Evolutionary conservation across 73 alveolate genomes (phyloP).

Genomic region (Tetrahymena elliotti): DNA sequence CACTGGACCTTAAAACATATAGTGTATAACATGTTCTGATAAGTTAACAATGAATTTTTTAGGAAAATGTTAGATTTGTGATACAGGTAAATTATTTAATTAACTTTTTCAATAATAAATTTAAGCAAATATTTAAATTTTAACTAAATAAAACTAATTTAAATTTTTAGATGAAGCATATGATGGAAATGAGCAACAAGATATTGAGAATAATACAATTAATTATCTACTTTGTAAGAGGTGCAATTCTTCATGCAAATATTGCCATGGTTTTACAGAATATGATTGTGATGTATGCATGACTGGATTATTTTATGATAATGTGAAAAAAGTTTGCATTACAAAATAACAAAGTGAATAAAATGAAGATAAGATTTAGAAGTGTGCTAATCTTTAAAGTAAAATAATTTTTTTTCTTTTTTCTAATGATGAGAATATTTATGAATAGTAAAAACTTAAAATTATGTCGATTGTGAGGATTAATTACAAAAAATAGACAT

Average conservation of each 20-base stretch:
- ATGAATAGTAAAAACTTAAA: background rate
- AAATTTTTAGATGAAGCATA: background rate
- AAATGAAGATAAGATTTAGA: too few relatives aligned
- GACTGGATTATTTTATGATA: background rate
- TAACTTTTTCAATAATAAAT: background rate
- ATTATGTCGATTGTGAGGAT: background rate
- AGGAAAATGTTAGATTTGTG: background rate
- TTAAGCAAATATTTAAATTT: too few relatives aligned
- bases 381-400: background rate
- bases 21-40: background rate
- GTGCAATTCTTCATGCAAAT: background rate
- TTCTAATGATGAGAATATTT: too few relatives aligned
- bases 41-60: background rate
- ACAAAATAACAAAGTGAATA: background rate
- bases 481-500: background rate
- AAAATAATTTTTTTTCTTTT: too few relatives aligned
- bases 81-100: background rate
- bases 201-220: too few relatives aligned
- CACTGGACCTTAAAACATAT: background rate
- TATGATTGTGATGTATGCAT: background rate
- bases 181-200: background rate
- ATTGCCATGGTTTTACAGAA: background rate
- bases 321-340: background rate
- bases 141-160: too few relatives aligned
- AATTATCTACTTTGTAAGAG: background rate